Conservation (phyloP, 2,329 filamentous ascomycete genomes). For the Teratosphaeria zuluensis region DNA sequence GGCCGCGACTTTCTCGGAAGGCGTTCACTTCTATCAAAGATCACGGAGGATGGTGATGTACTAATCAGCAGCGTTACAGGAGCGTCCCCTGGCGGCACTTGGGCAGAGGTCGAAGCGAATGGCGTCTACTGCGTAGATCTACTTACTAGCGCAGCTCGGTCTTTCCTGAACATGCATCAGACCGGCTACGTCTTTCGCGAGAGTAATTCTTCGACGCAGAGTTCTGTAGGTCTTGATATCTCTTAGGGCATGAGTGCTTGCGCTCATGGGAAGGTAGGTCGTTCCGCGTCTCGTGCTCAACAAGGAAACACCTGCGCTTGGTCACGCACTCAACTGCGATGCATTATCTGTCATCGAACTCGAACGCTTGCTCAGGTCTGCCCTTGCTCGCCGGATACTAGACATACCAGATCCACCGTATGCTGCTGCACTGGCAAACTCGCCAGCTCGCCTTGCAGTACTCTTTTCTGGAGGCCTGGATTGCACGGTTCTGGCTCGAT, state of each 20-base stretch:
- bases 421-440: neutral
- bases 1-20: constrained; percentile 81
- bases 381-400: constrained; percentile 36
- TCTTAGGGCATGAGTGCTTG: constrained; percentile 5
- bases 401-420: constrained; percentile 47
- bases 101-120: constrained; percentile 76
- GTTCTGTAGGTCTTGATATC: constrained; percentile 12
- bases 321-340: constrained; percentile 5
- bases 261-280: constrained; percentile 27
- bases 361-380: constrained; percentile 14
- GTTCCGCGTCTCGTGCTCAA: constrained; percentile 22
- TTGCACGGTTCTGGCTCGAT: constrained; percentile 75
- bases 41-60: constrained; percentile 43
- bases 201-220: neutral
- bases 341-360: constrained; percentile 16
- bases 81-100: constrained; percentile 39
- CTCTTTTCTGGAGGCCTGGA: constrained; percentile 93
- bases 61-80: constrained; percentile 64
- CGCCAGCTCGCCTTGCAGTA: constrained; percentile 55
- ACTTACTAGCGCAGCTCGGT: neutral
- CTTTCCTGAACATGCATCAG: neutral
- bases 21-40: constrained; percentile 59
- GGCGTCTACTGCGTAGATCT: constrained; percentile 66
- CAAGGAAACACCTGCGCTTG: constrained; percentile 8
- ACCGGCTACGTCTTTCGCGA: neutral